phyloP scores from a whole-genome alignment of 2,329 filamentous ascomycete genomes.

The Stemphylium beticola region DNA sequence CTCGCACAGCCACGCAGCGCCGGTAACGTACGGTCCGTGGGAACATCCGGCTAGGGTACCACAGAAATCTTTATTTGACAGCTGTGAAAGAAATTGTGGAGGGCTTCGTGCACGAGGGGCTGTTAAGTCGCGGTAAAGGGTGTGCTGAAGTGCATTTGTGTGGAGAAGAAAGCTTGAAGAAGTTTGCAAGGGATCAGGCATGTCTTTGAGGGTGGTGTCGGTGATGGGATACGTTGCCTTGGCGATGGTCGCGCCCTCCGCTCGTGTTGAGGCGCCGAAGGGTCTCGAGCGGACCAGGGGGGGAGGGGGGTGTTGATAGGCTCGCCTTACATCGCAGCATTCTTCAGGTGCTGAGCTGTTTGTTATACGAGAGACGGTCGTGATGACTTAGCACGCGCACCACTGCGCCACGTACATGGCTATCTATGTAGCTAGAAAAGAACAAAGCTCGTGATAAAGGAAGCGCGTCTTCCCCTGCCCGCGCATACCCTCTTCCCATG shows the following conservation, averaged over 20 bases:
- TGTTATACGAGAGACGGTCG: constrained; percentile 14
- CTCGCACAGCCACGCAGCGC: constrained; percentile 10
- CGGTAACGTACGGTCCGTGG: neutral
- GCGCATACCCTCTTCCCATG: neutral
- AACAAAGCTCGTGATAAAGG: no score
- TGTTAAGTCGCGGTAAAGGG: no score
- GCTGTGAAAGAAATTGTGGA: neutral
- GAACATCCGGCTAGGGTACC: neutral
- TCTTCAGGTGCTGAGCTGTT: constrained; percentile 25
- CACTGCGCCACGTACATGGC: neutral
- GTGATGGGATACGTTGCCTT: neutral
- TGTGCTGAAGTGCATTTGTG: no score
- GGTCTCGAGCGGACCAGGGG: constrained; percentile 17
- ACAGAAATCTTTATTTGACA: neutral
- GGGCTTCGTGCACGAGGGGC: neutral
- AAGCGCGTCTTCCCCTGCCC: neutral
- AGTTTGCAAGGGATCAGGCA: neutral
- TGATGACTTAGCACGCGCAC: constrained; percentile 21
- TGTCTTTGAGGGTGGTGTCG: neutral
- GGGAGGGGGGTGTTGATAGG: constrained; percentile 19
- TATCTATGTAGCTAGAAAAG: no score
- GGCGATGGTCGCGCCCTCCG: neutral
- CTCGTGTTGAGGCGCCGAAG: neutral
- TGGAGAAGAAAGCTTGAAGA: no score
- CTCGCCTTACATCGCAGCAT: constrained; percentile 22